These are phyloP conservation scores for Pseudogymnoascus sp. DNA, from an alignment of 2,329 filamentous ascomycete genomes.

Conservation along the genomic window DNA sequence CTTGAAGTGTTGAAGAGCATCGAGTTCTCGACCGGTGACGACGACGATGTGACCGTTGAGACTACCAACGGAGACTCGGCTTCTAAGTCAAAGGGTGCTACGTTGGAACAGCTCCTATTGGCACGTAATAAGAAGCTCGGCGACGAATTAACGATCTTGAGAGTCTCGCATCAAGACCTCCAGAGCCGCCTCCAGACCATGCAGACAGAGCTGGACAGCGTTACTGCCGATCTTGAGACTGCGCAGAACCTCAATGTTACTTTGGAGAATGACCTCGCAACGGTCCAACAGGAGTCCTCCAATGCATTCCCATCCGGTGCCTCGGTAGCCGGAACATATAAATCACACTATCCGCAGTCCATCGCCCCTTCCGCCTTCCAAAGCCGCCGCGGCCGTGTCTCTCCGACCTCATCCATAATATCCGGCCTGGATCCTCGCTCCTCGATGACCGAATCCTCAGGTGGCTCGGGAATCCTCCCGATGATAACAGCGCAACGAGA, in stretches of 20 bases:
- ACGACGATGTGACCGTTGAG: slow-evolving; percentile 49
- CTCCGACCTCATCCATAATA: slow-evolving; percentile 95
- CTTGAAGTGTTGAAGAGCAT: slow-evolving; percentile 96
- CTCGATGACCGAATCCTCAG: slow-evolving; percentile 37
- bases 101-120: slow-evolving; percentile 81
- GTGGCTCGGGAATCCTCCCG: slow-evolving; percentile 81
- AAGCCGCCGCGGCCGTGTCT: slow-evolving; percentile 58
- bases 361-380: slow-evolving; percentile 38
- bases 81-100: slow-evolving; percentile 60
- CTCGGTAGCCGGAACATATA: slow-evolving; percentile 87
- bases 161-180: slow-evolving; percentile 89
- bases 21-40: slow-evolving; percentile 86
- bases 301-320: slow-evolving; percentile 83
- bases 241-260: slow-evolving; percentile 78
- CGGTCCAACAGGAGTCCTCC: slow-evolving; percentile 73
- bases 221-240: slow-evolving; percentile 79
- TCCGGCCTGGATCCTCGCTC: slow-evolving; percentile 76
- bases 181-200: slow-evolving; percentile 70
- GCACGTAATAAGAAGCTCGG: slow-evolving; percentile 93
- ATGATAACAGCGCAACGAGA: slow-evolving; percentile 98
- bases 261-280: slow-evolving; percentile 84
- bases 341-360: slow-evolving; percentile 67
- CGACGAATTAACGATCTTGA: slow-evolving; percentile 84
- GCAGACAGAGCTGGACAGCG: slow-evolving; percentile 73
- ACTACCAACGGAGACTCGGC: slow-evolving; percentile 39